Evolutionary conservation across 257 asterid genomes (phyloP).

Genomic region (Nicotiana tomentosiformis): DNA sequence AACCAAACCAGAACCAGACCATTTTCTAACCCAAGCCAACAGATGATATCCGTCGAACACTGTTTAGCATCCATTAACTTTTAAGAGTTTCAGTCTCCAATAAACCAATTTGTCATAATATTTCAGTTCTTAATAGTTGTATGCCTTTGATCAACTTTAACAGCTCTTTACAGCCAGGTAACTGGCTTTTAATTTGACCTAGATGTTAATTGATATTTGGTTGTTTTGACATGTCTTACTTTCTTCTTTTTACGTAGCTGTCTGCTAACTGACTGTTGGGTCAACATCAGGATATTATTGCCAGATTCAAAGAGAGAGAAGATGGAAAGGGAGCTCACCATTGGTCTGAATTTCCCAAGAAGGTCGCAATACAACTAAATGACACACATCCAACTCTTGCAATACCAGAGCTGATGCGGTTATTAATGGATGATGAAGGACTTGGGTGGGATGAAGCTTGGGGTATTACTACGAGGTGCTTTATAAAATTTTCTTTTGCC

Average conservation of each 20-base stretch:
- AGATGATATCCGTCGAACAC: background rate
- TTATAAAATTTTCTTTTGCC: conserved; percentile 16
- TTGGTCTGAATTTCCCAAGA: conserved; percentile 87
- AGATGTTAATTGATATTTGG: background rate
- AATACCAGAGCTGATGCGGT: conserved; percentile 95
- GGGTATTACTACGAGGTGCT: conserved; percentile 81
- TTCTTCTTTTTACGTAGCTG: background rate
- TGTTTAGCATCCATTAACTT: background rate
- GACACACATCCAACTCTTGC: conserved; percentile 99
- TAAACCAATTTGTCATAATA: background rate
- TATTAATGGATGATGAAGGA: conserved; percentile 87
- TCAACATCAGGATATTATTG: conserved; percentile 66
- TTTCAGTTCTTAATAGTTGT: background rate
- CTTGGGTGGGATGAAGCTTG: conserved; percentile 99
- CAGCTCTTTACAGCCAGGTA: background rate
- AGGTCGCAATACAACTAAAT: conserved; percentile 93
- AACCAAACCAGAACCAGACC: background rate
- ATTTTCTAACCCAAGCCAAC: background rate
- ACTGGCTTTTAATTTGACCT: background rate
- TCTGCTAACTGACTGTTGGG: background rate
- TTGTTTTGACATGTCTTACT: background rate
- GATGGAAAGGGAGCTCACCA: conserved; percentile 36
- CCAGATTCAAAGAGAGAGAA: conserved; percentile 81
- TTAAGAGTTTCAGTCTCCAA: background rate
- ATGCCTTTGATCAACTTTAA: background rate